phyloP scores from a whole-genome alignment of 2,329 filamentous ascomycete species.

The Trichoderma sp. region DNA sequence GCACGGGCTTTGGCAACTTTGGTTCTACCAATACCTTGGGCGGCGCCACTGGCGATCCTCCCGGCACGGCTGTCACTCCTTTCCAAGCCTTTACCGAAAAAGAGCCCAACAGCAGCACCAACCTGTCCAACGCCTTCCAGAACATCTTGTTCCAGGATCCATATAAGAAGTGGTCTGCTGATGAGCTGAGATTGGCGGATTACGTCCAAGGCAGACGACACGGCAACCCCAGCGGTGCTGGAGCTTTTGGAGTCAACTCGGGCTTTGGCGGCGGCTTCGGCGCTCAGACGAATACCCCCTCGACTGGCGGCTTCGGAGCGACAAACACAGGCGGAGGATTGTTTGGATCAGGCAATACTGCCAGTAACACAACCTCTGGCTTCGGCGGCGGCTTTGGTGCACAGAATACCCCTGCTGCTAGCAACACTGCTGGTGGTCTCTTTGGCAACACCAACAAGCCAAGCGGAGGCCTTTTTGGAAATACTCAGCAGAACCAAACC shows the following conservation, averaged over 20 bases:
- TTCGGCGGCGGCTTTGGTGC: slow-evolving; percentile 43
- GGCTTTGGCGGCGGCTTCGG: slow-evolving; percentile 54
- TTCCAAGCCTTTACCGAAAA: slow-evolving; percentile 75
- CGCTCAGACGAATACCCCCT: slow-evolving; percentile 37
- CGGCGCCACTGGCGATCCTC: slow-evolving; percentile 56
- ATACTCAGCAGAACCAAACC: slow-evolving; percentile 28
- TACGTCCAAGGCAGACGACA: slow-evolving; percentile 84
- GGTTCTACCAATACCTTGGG: slow-evolving; percentile 50
- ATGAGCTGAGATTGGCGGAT: slow-evolving; percentile 78
- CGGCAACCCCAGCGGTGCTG: slow-evolving; percentile 81
- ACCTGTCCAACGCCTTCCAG: slow-evolving; percentile 65
- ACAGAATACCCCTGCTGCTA: slow-evolving; percentile 30
- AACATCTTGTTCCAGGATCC: slow-evolving; percentile 76
- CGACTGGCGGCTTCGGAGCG: slow-evolving; percentile 30
- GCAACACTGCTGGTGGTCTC: slow-evolving; percentile 29
- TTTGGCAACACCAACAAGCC: slow-evolving; percentile 31
- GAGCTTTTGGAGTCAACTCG: slow-evolving; percentile 72
- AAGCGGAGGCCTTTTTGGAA: slow-evolving; percentile 44
- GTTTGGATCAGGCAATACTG: slow-evolving; percentile 39
- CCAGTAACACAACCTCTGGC: slow-evolving; percentile 27
- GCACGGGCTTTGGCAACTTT: slow-evolving; percentile 43
- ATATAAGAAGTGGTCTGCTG: slow-evolving; percentile 90
- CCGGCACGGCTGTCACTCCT: slow-evolving; percentile 68
- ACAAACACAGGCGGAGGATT: slow-evolving; percentile 35
- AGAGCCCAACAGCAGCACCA: slow-evolving; percentile 58